A percentile compares a stretch with the other conserved stretches of the same genome.
Conservation (phyloP, 2,329 filamentous ascomycete genomes). For the Fusarium sp. region DNA sequence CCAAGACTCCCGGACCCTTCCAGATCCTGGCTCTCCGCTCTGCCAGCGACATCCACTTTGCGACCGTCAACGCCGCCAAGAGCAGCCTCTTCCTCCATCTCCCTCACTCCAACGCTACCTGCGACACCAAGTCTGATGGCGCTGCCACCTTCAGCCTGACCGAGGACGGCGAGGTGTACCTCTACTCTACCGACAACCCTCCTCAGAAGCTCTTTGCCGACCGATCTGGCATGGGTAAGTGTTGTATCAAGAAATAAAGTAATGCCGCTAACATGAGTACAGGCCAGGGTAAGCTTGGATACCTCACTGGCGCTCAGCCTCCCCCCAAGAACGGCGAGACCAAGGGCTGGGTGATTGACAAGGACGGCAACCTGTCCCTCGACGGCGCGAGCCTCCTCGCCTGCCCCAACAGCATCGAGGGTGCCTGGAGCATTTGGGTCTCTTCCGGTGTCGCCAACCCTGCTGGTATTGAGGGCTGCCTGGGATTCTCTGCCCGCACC, state of each 20-base stretch:
- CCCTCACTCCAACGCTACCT: conserved; percentile 60
- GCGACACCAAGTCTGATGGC: conserved; percentile 53
- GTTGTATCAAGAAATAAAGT: background rate
- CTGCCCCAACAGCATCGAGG: conserved; percentile 59
- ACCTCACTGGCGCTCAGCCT: conserved; percentile 58
- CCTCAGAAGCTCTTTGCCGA: conserved; percentile 65
- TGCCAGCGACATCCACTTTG: conserved; percentile 61
- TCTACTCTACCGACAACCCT: conserved; percentile 57
- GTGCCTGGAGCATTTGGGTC: conserved; percentile 57
- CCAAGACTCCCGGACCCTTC: conserved; percentile 51
- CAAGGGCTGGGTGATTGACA: conserved; percentile 60
- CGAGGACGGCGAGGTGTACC: conserved; percentile 57
- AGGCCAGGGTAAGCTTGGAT: conserved; percentile 67
- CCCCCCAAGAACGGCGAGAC: conserved; percentile 57
- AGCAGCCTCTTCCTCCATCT: conserved; percentile 59
- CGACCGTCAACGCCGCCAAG: conserved; percentile 56
- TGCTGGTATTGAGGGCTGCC: conserved; percentile 53
- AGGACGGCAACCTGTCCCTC: conserved; percentile 58
- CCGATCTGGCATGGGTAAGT: conserved; percentile 70
- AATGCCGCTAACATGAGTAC: background rate
- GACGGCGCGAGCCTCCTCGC: conserved; percentile 60
- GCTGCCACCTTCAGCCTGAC: conserved; percentile 61
- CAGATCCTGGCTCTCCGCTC: conserved; percentile 62
- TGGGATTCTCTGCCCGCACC: conserved; percentile 50
- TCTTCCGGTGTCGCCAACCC: conserved; percentile 47